Percentiles rank a stretch among this genome's conserved stretches.
phyloP scores from a whole-genome alignment of 495 filamentous ascomycete species.

The Massariosphaeria phaeospora region DNA sequence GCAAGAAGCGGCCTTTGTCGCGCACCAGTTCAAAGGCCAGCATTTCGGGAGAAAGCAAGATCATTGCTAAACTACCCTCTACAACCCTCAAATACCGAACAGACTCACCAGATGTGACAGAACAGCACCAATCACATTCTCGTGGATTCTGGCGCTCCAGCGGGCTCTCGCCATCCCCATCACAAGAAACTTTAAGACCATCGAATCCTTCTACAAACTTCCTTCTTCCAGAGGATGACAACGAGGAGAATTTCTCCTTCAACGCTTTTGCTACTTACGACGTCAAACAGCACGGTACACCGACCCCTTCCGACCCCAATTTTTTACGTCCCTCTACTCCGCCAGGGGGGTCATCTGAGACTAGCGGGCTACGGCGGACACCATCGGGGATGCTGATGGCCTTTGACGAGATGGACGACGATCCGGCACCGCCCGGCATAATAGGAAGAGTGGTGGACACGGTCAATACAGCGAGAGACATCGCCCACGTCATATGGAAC shows the following conservation, averaged over 20 bases:
- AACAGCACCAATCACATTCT: slow-evolving; percentile 40
- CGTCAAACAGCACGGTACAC: background rate
- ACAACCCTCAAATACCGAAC: slow-evolving; percentile 87
- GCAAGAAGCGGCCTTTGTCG: slow-evolving; percentile 42
- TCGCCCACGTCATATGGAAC: slow-evolving; percentile 96
- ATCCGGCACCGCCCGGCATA: slow-evolving; percentile 54
- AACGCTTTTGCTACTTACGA: slow-evolving; percentile 41
- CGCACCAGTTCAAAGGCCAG: slow-evolving; percentile 50
- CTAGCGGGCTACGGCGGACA: slow-evolving; percentile 57
- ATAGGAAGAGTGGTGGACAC: slow-evolving; percentile 85
- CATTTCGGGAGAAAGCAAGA: slow-evolving; percentile 67
- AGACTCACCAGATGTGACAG: slow-evolving; percentile 65
- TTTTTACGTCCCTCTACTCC: background rate
- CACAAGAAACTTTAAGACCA: slow-evolving; percentile 70
- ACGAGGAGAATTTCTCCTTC: slow-evolving; percentile 61
- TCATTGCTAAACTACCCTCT: slow-evolving; percentile 86
- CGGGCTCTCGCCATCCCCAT: slow-evolving; percentile 61
- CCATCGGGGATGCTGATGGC: slow-evolving; percentile 84
- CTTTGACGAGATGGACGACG: slow-evolving; percentile 65
- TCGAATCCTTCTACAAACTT: slow-evolving; percentile 66
- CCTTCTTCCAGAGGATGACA: slow-evolving; percentile 51
- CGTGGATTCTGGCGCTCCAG: slow-evolving; percentile 37
- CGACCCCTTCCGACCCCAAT: background rate
- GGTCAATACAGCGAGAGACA: slow-evolving; percentile 93
- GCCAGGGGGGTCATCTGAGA: slow-evolving; percentile 12